Evolutionary conservation across 495 filamentous ascomycete species (phyloP), one percentile per base, ranked within the genome.

Genomic region (Podospora comata): DNA sequence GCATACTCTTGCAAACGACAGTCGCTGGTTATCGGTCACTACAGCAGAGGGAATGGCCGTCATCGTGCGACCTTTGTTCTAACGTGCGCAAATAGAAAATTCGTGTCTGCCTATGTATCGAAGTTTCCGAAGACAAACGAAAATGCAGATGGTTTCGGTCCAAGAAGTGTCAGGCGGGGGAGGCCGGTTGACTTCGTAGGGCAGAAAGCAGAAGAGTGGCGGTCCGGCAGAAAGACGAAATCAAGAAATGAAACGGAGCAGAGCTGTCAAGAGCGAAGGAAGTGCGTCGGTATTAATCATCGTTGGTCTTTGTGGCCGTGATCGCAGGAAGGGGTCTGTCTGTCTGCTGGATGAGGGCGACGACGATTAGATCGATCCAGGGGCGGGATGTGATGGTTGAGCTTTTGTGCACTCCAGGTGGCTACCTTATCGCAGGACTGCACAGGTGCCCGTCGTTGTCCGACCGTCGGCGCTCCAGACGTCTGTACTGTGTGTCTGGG

Each of bases 1-100:
- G 78, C 80, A 61, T 79, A 87, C 88, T 82, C 87, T 88, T 73
- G 85, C 85, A 74, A 86, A 86, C 26, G 85, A 84, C 70, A 83
- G 72, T 73, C 82, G 84, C 67, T 78, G 79, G 61, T 75, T 74
- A 61, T 80, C 84, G 72, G 79, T 81, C 69, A 79, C 77, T 79
- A 82, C 82, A 67, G 70, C 75, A 69, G 70, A 75, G 68, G 71
- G 71, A 58, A 74, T 30, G 15, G 75, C 68, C 67, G 76, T 73
- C 73, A 77, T 78, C 66, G 56, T 68, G 61, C 60, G 65, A 55
- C 64, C 62, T 55, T 20, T 6, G 2, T 39, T 54, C 16, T 64
- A 48, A 53, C 28, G 54, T 60, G 54, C 54, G 39, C 63, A 56
- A 26, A 63, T 28, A 62, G 30, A n/a, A 23, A 23, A 48, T 13